phyloP scores from a whole-genome alignment of 1,284 basidiomycete species.

The Porogramme epimiltina region DNA sequence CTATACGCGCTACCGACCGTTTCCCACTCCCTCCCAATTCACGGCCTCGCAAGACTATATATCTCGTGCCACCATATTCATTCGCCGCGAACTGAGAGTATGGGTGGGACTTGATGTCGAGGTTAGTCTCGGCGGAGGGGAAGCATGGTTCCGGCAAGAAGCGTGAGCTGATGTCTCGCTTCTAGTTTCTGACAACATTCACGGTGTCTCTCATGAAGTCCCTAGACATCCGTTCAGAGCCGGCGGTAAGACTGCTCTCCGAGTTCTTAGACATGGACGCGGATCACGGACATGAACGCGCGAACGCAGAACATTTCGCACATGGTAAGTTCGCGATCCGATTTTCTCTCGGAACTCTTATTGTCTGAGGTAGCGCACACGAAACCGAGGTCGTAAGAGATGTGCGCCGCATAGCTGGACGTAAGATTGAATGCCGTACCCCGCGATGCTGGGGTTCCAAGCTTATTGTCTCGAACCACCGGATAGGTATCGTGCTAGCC shows the following conservation, averaged over 20 bases:
- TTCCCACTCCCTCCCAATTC: slow-evolving; percentile 80
- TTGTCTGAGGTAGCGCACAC: not conserved
- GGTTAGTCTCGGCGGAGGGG: slow-evolving; percentile 41
- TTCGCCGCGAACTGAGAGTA: slow-evolving; percentile 82
- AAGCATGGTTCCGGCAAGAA: not conserved
- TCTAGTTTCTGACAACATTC: slow-evolving; percentile 75
- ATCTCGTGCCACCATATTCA: slow-evolving; percentile 74
- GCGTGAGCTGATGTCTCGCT: slow-evolving; percentile 7
- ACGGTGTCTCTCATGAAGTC: slow-evolving; percentile 84
- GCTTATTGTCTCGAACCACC: not conserved
- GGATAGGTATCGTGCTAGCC: too few relatives aligned
- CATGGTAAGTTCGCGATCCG: slow-evolving; percentile 59
- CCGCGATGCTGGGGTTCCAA: not conserved
- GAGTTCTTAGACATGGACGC: slow-evolving; percentile 83
- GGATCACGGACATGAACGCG: slow-evolving; percentile 47
- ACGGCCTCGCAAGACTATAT: slow-evolving; percentile 71
- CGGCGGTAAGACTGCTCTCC: slow-evolving; percentile 76
- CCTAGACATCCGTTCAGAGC: slow-evolving; percentile 86
- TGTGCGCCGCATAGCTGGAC: not conserved
- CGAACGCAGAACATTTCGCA: slow-evolving; percentile 86
- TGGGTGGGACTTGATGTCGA: slow-evolving; percentile 86
- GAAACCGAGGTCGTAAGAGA: not conserved
- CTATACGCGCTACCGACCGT: slow-evolving; percentile 80
- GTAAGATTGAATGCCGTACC: not conserved
- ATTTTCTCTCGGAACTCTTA: not conserved